Conservation (phyloP, 352 stramenopile genomes). For the Pythium periplocum region DNA sequence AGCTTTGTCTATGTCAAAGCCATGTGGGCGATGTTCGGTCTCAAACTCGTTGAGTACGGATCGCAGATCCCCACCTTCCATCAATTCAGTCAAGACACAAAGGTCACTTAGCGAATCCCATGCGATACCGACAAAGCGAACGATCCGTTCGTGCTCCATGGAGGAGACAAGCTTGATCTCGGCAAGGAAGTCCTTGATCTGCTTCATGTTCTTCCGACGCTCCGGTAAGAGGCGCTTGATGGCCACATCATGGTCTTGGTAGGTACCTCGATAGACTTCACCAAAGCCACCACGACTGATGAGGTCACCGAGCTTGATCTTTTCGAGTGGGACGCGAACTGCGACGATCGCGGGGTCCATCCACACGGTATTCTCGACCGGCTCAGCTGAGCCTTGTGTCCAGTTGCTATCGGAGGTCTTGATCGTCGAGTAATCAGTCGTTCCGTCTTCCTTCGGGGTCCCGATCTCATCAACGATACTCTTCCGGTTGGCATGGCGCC, state of each 20-base stretch:
- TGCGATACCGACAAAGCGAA: slow-evolving; percentile 35
- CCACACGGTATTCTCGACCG: neutral
- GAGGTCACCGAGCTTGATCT: neutral
- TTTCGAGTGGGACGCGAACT: neutral
- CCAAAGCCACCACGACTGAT: slow-evolving; percentile 37
- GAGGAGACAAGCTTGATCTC: slow-evolving; percentile 37
- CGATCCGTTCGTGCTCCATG: slow-evolving; percentile 31
- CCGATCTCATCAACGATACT: neutral
- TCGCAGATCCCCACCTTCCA: slow-evolving; percentile 38
- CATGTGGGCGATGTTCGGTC: slow-evolving; percentile 20
- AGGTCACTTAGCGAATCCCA: slow-evolving; percentile 46
- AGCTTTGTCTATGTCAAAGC: too few species aligned
- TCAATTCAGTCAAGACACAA: slow-evolving; percentile 33
- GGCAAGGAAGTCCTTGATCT: slow-evolving; percentile 29
- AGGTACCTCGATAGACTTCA: slow-evolving; percentile 31
- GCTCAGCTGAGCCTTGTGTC: too few species aligned
- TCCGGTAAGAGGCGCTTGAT: slow-evolving; percentile 33
- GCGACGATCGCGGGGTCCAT: neutral
- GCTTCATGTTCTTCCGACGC: slow-evolving; percentile 13
- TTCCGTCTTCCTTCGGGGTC: neutral
- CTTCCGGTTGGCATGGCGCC: neutral
- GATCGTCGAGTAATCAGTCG: neutral
- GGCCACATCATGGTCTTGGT: slow-evolving; percentile 23
- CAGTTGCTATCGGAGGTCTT: too few species aligned
- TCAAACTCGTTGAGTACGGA: too few species aligned